Evolutionary conservation across 2,329 filamentous ascomycete species (phyloP), one percentile per base, ranked within the genome.

Genomic region (Alternaria dauci): DNA sequence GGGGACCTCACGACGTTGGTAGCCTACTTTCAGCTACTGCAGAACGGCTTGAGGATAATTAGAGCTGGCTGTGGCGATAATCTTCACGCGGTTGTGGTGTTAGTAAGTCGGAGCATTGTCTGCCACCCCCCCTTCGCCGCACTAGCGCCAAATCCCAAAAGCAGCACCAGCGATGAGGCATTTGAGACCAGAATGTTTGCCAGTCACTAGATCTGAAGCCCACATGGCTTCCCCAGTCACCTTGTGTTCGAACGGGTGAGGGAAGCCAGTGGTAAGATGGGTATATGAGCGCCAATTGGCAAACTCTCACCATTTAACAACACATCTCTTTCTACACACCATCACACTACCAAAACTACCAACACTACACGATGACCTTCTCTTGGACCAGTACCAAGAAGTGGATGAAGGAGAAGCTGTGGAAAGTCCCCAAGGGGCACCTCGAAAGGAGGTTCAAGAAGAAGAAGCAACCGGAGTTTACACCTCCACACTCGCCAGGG

Each of bases 201-300:
- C 9, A 25, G 16, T 50, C 8, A n/a, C 3, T 18, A 20, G 8
- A 14, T 23, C 18, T 5, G 30, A 50, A 38, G 46, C 20, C 16
- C 46, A 50, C 32, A 38, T 36, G 46, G 46, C 46, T 36, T 50
- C 30, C 38, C 8, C 46, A 38, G 46, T 50, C 46, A 50, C 46
- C 30, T 36, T 36, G 46, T 36, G 11, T 50, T 36, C 20, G 46
- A 16, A 48, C 34, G 14, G 30, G 46, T 34, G 28, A 48, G 14
- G 23, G 2, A 48, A 48, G 46, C 46, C 23, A 36, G 5, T 34
- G 46, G 30, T 16, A n/a, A 26, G 20, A 23, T 38, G 5, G 8
- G 30, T 36, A 50, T 36, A 36, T 18, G 30, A 50, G 20, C 32
- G 36, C 6, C 46, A 6, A 36, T 26, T 36, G 30, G 46, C 46